Percentiles rank a stretch among this genome's conserved stretches.
These are phyloP conservation scores for Grigorovia humatica DNA, from an alignment of 805 yeast genomes.

Conservation along the genomic window DNA sequence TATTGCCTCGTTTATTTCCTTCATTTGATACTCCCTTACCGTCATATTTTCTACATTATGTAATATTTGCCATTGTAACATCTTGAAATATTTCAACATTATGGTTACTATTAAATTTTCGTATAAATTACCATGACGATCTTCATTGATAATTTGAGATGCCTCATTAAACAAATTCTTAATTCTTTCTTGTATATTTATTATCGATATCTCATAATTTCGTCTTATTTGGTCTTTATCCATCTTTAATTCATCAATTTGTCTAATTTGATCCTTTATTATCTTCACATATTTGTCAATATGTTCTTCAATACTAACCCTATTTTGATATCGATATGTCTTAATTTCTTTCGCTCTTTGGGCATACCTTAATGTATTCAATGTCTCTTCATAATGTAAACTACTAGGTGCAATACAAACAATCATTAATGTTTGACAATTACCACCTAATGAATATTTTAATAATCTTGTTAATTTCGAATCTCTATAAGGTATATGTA, in stretches of 20 bases:
- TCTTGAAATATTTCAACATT: constrained; percentile 35
- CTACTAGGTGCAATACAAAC: constrained; percentile 87
- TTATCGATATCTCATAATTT: constrained; percentile 34
- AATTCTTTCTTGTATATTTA: constrained; percentile 24
- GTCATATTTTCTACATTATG: background rate
- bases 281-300: constrained; percentile 76
- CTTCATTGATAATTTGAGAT: background rate
- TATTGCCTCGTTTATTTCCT: constrained; percentile 28
- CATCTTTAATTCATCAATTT: constrained; percentile 54
- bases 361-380: constrained; percentile 85
- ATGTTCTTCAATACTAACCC: constrained; percentile 67
- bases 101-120: constrained; percentile 21
- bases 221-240: constrained; percentile 39
- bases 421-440: constrained; percentile 92
- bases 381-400: constrained; percentile 83
- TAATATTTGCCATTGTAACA: constrained; percentile 22
- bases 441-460: constrained; percentile 86
- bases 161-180: background rate
- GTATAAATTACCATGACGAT: background rate
- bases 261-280: constrained; percentile 71
- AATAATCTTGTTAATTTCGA: constrained; percentile 79
- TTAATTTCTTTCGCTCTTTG: constrained; percentile 85
- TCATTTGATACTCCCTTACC: constrained; percentile 29
- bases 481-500: constrained; percentile 85
- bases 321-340: constrained; percentile 66